Base-by-base conservation (phyloP, 2,329 filamentous ascomycete genomes). In the Exophiala aquamarina region DNA sequence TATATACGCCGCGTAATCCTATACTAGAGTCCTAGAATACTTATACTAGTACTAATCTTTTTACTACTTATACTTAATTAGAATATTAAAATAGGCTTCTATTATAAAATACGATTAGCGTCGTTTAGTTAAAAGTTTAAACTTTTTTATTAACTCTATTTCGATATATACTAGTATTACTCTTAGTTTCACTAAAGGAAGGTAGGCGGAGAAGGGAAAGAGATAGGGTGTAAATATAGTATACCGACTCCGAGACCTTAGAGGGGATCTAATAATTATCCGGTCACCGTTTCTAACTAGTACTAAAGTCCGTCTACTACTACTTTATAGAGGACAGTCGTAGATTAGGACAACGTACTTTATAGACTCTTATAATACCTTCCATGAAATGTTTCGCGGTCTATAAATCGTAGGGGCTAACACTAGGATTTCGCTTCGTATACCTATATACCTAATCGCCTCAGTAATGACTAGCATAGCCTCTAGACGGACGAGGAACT, bases 371-470 rank as follows among this genome's bases (percentile, higher is more conserved):
- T 34, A 53, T 23, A 40, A 57, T 41, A 42, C 49, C 39, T 13
- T 55, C 49, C 14, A 57, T 50, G 26, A 57, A 57, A 42, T 55
- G 26, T 32, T 57, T 57, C 29, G 42, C 28, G 14, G 42, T 54
- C 47, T 49, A 42, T 31, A 53, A 42, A 48, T 57, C n/a, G 28
- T 57, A 41, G 26, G 45, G 53, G 21, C 19, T 56, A 14, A 47
- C 50, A 26, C 49, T 31, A 54, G 49, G 43, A 49, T 57, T 57
- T 51, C 53, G 55, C 41, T 35, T 48, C 39, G 40, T 29, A 48
- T 56, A 57, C 47, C 54, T 58, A 51, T n/a, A n/a, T n/a, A n/a
- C n/a, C 21, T 48, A 20, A 21, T 14, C 43, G 29, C 15, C n/a
- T 44, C 36, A 44, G 41, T 39, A 48, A 35, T 40, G 44, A 28